Percentiles rank a stretch among this genome's conserved stretches.
These are phyloP conservation scores for Glonium stellatum DNA, from an alignment of 495 filamentous ascomycete genomes.

Conservation along the genomic window DNA sequence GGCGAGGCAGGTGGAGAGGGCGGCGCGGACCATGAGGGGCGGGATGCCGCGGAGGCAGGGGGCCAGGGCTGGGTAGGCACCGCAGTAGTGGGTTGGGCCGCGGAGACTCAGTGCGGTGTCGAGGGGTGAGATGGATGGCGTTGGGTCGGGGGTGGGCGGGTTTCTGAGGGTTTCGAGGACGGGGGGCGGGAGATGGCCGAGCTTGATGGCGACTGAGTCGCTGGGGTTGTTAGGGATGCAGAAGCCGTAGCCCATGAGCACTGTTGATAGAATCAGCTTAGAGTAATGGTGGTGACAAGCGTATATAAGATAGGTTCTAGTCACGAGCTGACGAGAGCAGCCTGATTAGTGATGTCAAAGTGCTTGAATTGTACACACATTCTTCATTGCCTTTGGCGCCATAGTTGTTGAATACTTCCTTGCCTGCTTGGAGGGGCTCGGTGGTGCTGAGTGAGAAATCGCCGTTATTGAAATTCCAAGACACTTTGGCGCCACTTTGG, in stretches of 20 bases:
- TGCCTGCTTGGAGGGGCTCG: conserved; percentile 42
- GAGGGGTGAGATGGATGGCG: background rate
- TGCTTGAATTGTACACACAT: conserved; percentile 35
- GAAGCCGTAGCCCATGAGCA: conserved; percentile 65
- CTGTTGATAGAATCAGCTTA: conserved; percentile 20
- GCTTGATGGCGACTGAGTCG: conserved; percentile 32
- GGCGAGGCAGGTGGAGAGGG: background rate
- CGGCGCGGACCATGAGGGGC: background rate
- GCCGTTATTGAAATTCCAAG: conserved; percentile 49
- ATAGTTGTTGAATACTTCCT: conserved; percentile 63
- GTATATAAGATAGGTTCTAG: no score
- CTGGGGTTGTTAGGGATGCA: conserved; percentile 49
- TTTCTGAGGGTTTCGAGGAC: background rate
- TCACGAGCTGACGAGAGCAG: no score
- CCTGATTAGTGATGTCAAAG: conserved; percentile 3
- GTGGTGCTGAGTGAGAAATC: conserved; percentile 39
- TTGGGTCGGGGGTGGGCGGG: conserved; percentile 5
- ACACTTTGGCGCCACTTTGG: conserved; percentile 48
- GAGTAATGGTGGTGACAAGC: background rate
- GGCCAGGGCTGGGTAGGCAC: background rate
- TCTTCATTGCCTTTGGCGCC: conserved; percentile 62
- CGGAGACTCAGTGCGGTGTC: background rate
- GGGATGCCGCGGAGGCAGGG: background rate
- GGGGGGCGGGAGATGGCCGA: conserved; percentile 9
- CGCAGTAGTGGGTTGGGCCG: background rate